These are phyloP conservation scores for Erysimum cheiranthoides DNA, from an alignment of 345 rosid species.

Conservation along the genomic window DNA sequence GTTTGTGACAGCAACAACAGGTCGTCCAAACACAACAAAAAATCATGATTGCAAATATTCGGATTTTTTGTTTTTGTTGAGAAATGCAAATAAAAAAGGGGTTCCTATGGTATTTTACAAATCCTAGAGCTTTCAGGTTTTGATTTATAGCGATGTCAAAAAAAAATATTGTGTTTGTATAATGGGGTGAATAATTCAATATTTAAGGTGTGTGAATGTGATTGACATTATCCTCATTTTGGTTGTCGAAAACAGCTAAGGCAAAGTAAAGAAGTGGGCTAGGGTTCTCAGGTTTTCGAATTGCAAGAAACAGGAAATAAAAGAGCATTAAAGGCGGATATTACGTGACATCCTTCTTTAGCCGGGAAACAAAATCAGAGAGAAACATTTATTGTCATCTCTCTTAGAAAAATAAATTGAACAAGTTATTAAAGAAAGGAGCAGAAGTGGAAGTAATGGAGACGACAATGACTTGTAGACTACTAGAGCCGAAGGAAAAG, in stretches of 20 bases:
- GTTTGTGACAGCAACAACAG: conserved; percentile 44
- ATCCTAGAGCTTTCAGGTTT: too few species aligned
- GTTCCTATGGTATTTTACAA: too few species aligned
- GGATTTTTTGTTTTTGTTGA: neutral
- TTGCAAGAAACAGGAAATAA: conserved; percentile 43
- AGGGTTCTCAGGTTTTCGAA: conserved; percentile 30
- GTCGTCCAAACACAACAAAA: conserved; percentile 6
- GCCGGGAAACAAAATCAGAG: conserved; percentile 34
- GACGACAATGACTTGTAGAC: conserved; percentile 47
- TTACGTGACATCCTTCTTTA: conserved; percentile 44
- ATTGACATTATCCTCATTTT: neutral
- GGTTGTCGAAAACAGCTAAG: conserved; percentile 41
- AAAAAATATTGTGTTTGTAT: too few species aligned
- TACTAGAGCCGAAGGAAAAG: conserved; percentile 14
- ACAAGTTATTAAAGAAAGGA: conserved; percentile 25
- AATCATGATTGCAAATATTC: conserved; percentile 39
- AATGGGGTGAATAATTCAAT: too few species aligned
- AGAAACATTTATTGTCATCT: conserved; percentile 38
- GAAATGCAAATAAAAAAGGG: neutral
- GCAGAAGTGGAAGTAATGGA: conserved; percentile 49
- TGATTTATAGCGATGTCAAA: too few species aligned
- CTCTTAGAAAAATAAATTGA: neutral
- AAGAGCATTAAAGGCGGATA: conserved; percentile 63
- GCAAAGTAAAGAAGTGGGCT: conserved; percentile 42
- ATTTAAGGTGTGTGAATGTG: neutral